Conservation (phyloP, 257 asterid genomes). For the Plectranthus barbatus region DNA sequence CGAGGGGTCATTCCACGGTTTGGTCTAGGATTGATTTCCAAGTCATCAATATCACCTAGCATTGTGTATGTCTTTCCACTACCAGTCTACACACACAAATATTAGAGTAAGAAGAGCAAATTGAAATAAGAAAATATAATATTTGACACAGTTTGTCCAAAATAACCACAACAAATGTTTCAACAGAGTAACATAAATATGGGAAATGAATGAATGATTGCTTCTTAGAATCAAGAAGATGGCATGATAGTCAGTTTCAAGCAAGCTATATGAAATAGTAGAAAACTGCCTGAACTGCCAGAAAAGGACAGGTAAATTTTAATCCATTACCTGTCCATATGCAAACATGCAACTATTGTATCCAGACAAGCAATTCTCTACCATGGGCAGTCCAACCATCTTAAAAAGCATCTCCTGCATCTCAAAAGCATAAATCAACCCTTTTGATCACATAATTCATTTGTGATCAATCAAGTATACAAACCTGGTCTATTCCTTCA, state of each 20-base stretch:
- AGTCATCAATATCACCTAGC: constrained; percentile 88
- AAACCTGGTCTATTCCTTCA: constrained; percentile 83
- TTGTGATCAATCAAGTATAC: constrained; percentile 1
- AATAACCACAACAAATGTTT: neutral
- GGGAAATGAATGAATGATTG: neutral
- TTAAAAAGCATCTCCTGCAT: constrained; percentile 86
- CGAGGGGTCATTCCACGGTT: constrained; percentile 98
- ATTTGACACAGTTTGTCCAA: constrained; percentile 3
- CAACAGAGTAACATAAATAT: neutral
- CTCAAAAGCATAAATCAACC: constrained; percentile 13
- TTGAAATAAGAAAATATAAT: neutral
- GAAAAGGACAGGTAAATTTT: neutral
- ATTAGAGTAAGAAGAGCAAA: neutral
- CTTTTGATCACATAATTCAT: constrained; percentile 1
- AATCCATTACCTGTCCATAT: constrained; percentile 76
- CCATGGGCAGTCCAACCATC: constrained; percentile 97
- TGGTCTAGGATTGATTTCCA: constrained; percentile 65
- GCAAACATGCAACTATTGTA: constrained; percentile 99
- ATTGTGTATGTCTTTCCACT: constrained; percentile 96
- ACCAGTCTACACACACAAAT: constrained; percentile 63
- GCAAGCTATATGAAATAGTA: neutral
- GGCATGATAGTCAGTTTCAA: neutral
- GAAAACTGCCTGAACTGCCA: neutral
- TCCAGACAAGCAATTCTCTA: constrained; percentile 94
- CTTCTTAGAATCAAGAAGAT: neutral